Evolutionary conservation across 305 asterid genomes (phyloP).

Genomic region (Stenogyne calaminthoides): DNA sequence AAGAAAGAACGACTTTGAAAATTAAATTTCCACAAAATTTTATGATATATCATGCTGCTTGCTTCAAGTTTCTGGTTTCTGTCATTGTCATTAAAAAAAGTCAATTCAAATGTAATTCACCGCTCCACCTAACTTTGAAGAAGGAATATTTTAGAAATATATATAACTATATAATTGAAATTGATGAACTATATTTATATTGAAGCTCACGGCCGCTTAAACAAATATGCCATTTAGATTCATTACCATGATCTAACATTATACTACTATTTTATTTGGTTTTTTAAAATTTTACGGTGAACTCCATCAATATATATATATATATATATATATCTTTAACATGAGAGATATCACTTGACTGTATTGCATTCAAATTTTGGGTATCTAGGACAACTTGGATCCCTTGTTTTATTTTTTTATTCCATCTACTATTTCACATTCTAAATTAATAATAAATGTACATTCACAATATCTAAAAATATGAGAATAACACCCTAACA

Average conservation of each 20-base stretch:
- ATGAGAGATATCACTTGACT: too few relatives aligned
- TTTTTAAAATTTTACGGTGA: too few relatives aligned
- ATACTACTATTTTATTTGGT: not conserved
- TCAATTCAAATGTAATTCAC: constrained; percentile 11
- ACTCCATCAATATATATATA: too few relatives aligned
- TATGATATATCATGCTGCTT: not conserved
- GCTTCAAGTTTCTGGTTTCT: not conserved
- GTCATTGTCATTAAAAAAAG: constrained; percentile 17
- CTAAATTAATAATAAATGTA: too few relatives aligned
- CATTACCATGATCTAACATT: not conserved
- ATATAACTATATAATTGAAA: not conserved
- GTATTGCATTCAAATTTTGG: not conserved
- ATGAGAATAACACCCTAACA: too few relatives aligned
- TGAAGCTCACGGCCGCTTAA: not conserved
- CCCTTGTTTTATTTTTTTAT: too few relatives aligned
- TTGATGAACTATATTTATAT: not conserved
- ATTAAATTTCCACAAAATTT: not conserved
- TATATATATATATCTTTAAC: too few relatives aligned
- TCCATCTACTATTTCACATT: too few relatives aligned
- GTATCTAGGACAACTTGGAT: too few relatives aligned
- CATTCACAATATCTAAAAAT: too few relatives aligned
- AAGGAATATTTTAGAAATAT: not conserved
- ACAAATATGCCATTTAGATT: not conserved
- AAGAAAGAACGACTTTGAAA: not conserved
- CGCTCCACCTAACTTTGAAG: constrained; percentile 11